A percentile compares a stretch with the other conserved stretches of the same genome.
These are phyloP conservation scores for Przewalskia tangutica DNA, from an alignment of 257 asterid species.

Conservation along the genomic window DNA sequence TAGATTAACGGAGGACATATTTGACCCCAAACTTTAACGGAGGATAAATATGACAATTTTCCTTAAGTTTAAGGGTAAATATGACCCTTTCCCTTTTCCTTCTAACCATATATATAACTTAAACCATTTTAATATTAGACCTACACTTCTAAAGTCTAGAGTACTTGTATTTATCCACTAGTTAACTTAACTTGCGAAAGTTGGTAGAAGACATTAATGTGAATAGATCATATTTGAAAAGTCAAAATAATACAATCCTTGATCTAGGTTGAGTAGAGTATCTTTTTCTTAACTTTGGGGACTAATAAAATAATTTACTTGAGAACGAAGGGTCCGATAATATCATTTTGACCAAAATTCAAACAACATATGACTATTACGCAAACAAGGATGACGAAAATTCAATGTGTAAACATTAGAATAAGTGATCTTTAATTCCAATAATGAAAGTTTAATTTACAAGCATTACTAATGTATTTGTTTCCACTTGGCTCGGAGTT, in stretches of 20 bases:
- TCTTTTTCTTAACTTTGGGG: neutral
- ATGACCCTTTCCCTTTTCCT: no score
- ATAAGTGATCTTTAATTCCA: neutral
- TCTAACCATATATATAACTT: neutral
- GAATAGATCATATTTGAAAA: neutral
- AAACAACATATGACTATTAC: neutral
- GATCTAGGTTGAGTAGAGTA: neutral
- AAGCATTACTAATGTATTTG: conserved; percentile 8
- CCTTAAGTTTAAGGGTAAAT: no score
- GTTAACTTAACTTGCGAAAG: neutral
- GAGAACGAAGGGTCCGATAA: neutral
- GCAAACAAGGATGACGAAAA: neutral
- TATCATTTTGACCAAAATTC: neutral
- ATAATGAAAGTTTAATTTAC: neutral
- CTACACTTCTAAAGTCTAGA: neutral
- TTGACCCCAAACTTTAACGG: no score
- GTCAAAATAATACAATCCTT: conserved; percentile 5
- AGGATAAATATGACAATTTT: no score
- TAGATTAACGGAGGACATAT: no score
- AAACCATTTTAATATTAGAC: neutral
- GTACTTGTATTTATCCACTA: neutral
- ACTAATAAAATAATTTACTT: neutral
- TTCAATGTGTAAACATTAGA: neutral
- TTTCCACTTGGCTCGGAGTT: conserved; percentile 8
- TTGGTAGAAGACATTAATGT: neutral